Percentiles rank a stretch among this genome's conserved stretches.
Conservation (phyloP, 2,329 filamentous ascomycete species). For the Byssoonygena ceratinophila region DNA sequence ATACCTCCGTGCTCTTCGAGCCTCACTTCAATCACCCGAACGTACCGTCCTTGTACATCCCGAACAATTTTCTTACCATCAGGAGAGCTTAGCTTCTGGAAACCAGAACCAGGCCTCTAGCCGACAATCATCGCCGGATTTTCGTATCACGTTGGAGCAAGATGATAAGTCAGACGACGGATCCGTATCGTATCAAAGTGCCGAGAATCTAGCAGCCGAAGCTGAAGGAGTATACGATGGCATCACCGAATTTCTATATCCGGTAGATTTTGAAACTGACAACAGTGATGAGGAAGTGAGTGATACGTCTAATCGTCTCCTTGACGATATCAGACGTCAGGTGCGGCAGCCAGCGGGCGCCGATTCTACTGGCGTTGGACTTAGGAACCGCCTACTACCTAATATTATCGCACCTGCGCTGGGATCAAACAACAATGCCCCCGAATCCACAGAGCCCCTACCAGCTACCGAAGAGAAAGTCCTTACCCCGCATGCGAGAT, state of each 20-base stretch:
- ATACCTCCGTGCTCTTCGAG: constrained; percentile 1
- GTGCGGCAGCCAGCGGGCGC: constrained; percentile 1
- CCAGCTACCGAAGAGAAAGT: constrained; percentile 27
- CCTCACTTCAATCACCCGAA: background rate
- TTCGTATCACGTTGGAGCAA: constrained; percentile 30
- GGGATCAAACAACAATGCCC: background rate
- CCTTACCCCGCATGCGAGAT: constrained; percentile 64
- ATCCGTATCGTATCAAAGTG: constrained; percentile 26
- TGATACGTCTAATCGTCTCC: constrained; percentile 4
- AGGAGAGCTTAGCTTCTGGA: background rate
- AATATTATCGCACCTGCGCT: background rate
- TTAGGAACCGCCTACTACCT: background rate
- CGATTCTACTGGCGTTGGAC: background rate
- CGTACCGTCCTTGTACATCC: constrained; percentile 8
- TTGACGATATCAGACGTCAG: constrained; percentile 6
- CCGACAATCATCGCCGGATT: constrained; percentile 17
- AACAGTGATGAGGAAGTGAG: constrained; percentile 5
- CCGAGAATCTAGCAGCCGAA: constrained; percentile 21
- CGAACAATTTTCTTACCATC: background rate
- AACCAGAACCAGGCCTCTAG: constrained; percentile 9
- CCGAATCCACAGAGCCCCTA: background rate
- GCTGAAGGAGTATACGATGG: constrained; percentile 22
- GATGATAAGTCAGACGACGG: constrained; percentile 32
- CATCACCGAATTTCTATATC: constrained; percentile 11
- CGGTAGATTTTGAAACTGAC: constrained; percentile 3